Percentiles rank a stretch among this genome's conserved stretches.
phyloP scores from a whole-genome alignment of 345 rosid species.

The Laguncularia racemosa region DNA sequence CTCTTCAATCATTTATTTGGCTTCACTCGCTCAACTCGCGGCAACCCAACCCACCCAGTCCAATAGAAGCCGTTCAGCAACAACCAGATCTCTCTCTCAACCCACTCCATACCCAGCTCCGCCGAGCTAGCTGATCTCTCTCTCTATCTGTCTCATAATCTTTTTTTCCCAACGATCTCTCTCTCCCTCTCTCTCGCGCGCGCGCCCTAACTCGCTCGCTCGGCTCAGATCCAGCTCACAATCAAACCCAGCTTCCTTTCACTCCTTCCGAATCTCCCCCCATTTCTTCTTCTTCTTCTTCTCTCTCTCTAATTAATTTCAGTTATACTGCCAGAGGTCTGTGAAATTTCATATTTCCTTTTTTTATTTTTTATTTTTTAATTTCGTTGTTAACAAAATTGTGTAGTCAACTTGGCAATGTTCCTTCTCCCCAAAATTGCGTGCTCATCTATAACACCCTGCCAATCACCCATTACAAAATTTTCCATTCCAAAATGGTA shows the following conservation, averaged over 20 bases:
- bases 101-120: background rate
- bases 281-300: conserved; percentile 13
- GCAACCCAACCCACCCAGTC: too few species aligned
- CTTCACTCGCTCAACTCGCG: too few species aligned
- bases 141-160: background rate
- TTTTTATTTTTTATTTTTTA: too few species aligned
- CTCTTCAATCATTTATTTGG: too few species aligned
- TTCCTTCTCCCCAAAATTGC: too few species aligned
- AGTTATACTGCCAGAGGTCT: background rate
- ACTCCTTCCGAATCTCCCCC: conserved; percentile 37
- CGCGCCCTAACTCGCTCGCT: conserved; percentile 9
- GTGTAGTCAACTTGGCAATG: too few species aligned
- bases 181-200: conserved; percentile 6
- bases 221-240: conserved; percentile 59
- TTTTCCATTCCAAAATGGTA: too few species aligned
- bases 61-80: conserved; percentile 5
- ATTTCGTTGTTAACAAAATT: too few species aligned
- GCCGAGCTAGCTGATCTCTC: conserved; percentile 22
- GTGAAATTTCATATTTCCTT: too few species aligned
- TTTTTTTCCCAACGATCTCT: background rate
- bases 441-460: too few species aligned
- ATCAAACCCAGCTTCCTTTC: background rate
- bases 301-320: background rate
- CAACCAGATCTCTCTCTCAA: conserved; percentile 30
- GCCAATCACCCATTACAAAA: too few species aligned